Evolutionary conservation across 805 yeast genomes (phyloP), one percentile per base, ranked within the genome.

Genomic region (Candida nonsorbophila): DNA sequence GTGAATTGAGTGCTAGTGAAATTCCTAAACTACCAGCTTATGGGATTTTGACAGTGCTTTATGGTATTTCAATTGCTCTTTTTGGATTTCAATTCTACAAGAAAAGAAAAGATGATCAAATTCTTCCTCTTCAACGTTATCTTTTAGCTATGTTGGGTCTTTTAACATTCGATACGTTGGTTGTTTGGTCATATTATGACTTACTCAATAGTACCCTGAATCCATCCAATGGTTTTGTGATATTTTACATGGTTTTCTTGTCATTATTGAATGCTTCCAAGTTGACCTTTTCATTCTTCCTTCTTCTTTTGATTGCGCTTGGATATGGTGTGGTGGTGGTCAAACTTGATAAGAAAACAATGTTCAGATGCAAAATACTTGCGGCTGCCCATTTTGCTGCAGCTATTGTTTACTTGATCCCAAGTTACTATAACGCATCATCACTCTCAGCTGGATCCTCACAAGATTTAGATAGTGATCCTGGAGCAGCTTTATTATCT

Each of bases 251-350:
- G 71, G 76, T 76, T 6, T 73, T 90, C 49, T 72, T 90, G 29
- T 79, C 96, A 2, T 53, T 85, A 18, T 60, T 90, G 53, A 84
- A 86, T 51, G 77, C 95, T 2, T 75, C 77, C 43, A 83, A 92
- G 47, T 72, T 85, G 29, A 79, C 96, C 1, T 84, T 86, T 53
- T 84, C 96, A 6, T 82, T 90, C 58, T 92, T 90, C 62, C 62
- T 92, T 45, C 66, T 92, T 32, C 66, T 90, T 40, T 80, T 86
- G 45, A 90, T 92, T 32, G 72, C 94, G 9, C 66, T 88, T 41
- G 99, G 99, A 22, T 92, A 88, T 58, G 97, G 97, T 38, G 87
- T 92, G 27, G 97, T 92, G 28, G 77, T 75, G 49, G 87, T 95
- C 25, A 81, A 87, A 38, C 70, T 92, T 36, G 84, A 87, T 26